Base-by-base conservation (phyloP, 495 filamentous ascomycete genomes). In the Penicillium maclennaniae region DNA sequence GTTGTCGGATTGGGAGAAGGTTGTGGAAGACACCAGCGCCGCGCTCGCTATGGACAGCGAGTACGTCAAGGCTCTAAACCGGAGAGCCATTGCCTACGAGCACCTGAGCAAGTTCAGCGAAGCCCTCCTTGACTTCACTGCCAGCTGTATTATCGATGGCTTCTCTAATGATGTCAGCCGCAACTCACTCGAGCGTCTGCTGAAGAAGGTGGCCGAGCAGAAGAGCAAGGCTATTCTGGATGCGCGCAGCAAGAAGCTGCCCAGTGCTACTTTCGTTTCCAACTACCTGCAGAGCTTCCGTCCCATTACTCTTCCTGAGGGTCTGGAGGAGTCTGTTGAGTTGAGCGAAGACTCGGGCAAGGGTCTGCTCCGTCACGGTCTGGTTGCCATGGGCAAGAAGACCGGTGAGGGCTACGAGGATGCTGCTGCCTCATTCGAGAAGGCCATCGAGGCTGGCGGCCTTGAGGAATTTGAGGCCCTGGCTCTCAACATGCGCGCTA, bases 231-330 rank as follows among this genome's bases (percentile, higher is more conserved):
- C 79, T 27, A 96, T 99, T 53, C 71, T 99, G 43, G 84, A 79
- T 38, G 76, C 76, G 45, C 89, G 89, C 68, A 85, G 83, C 62
- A 87, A 87, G 73, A 91, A 86, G 72, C 79, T 99, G 8, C 93
- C 95, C 2, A 96, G 91, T 67, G 83, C 92, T 3, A 97, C 91
- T 4, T 97, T 97, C 55, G 92, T 97, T 43, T 91, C 89, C 57
- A 99, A 99, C 77, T 99, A 97, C 71, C 85, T 99, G 15, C 93
- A 97, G 70, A 97, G 93, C 72, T 99, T 97, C 86, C 85, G 93
- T 45, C 72, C 83, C 42, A 85, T 85, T 69, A 74, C 84, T 31
- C 83, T 88, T 10, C 93, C 93, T 10, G 79, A 78, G 52, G 95
- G 92, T 19, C 74, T 99, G 48, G 91, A 92, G 51, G 88, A 95